Conservation (phyloP, 1,284 basidiomycete species). For the Apiotrichum brassicae region DNA sequence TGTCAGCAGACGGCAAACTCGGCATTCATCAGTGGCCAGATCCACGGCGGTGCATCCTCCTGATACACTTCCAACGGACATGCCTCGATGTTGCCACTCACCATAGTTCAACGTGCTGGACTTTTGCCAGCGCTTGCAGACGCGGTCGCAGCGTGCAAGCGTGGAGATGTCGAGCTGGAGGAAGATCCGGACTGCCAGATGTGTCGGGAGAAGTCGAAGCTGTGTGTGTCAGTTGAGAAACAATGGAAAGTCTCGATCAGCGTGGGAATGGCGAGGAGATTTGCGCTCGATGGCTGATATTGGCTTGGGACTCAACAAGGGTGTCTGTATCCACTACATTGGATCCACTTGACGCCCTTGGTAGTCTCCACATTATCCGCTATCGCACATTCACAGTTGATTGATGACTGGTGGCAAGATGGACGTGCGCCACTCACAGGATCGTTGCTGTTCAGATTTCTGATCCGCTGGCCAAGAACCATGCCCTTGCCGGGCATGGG, state of each 20-base stretch:
- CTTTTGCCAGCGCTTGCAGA: constrained; percentile 76
- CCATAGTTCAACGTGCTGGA: constrained; percentile 85
- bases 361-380: neutral
- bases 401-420: too few species aligned
- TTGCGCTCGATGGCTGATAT: too few species aligned
- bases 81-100: constrained; percentile 50
- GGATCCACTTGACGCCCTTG: too few species aligned
- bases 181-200: constrained; percentile 71
- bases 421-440: constrained; percentile 32
- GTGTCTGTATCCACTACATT: too few species aligned
- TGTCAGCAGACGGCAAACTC: too few species aligned
- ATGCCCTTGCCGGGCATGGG: constrained; percentile 24
- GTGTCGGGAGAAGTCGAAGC: constrained; percentile 67
- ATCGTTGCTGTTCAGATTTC: constrained; percentile 25
- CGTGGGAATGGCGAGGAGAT: too few species aligned
- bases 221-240: constrained; percentile 15
- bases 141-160: constrained; percentile 67
- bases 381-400: too few species aligned
- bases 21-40: too few species aligned
- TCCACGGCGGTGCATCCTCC: too few species aligned
- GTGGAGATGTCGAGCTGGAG: constrained; percentile 58
- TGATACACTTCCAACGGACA: too few species aligned
- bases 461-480: constrained; percentile 24
- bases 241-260: too few species aligned
- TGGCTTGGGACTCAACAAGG: too few species aligned